Conservation (phyloP, 352 stramenopile genomes). For the Phytopythium litorale region DNA sequence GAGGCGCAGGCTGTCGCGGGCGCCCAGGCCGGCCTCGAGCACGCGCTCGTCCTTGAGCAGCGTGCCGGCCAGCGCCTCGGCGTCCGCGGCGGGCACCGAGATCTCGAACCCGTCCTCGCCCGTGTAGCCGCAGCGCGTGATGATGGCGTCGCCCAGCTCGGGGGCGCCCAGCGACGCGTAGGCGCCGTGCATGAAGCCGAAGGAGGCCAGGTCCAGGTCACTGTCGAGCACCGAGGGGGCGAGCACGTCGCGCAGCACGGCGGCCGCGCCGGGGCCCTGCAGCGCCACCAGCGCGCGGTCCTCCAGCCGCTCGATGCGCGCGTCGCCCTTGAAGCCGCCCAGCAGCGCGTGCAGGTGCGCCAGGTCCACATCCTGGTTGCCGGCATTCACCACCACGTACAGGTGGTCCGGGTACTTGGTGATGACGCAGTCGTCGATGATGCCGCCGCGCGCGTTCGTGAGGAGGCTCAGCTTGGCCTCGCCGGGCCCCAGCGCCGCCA, state of each 20-base stretch:
- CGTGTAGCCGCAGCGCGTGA: slow-evolving; percentile 98
- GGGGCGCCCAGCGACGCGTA: slow-evolving; percentile 75
- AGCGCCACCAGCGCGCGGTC: slow-evolving; percentile 94
- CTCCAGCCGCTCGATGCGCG: slow-evolving; percentile 92
- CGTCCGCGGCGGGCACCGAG: slow-evolving; percentile 72
- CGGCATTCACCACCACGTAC: slow-evolving; percentile 98
- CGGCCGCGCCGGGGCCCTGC: slow-evolving; percentile 91
- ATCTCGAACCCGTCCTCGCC: slow-evolving; percentile 99
- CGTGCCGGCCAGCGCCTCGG: slow-evolving; percentile 48
- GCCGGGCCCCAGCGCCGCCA: slow-evolving; percentile 83
- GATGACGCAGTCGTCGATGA: slow-evolving; percentile 98
- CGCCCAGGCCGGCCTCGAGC: slow-evolving; percentile 92
- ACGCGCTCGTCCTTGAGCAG: slow-evolving; percentile 73
- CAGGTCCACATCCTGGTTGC: slow-evolving; percentile 96
- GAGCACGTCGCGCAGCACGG: slow-evolving; percentile 74
- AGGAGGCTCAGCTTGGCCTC: slow-evolving; percentile 94
- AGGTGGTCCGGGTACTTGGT: slow-evolving; percentile 93
- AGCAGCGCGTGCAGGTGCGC: slow-evolving; percentile 90
- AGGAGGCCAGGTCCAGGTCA: slow-evolving; percentile 55
- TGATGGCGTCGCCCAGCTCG: slow-evolving; percentile 76
- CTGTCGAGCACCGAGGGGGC: slow-evolving; percentile 78
- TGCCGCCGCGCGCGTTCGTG: slow-evolving; percentile 95
- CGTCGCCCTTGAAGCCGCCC: slow-evolving; percentile 87
- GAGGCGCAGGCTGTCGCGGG: slow-evolving; percentile 95
- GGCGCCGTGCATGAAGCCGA: slow-evolving; percentile 96